These are phyloP conservation scores for Bimuria novae-zelandiae DNA, from an alignment of 2,329 filamentous ascomycete species.

Conservation along the genomic window DNA sequence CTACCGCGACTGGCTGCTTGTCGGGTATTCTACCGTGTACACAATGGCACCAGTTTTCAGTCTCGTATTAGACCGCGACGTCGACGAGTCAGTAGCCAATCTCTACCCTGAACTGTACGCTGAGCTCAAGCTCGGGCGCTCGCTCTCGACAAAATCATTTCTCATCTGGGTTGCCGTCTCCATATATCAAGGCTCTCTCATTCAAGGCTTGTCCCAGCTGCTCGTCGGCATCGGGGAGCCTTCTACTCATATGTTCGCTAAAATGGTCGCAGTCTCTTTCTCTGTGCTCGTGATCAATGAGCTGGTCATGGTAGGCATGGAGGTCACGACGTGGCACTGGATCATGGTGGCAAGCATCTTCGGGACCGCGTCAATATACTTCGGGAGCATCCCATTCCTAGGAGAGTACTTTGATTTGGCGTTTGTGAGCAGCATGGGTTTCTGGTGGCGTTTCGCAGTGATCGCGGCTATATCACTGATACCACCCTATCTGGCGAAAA, in stretches of 20 bases:
- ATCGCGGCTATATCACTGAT: slow-evolving; percentile 81
- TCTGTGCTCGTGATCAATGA: slow-evolving; percentile 93
- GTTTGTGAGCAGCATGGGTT: slow-evolving; percentile 78
- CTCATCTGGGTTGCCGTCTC: slow-evolving; percentile 96
- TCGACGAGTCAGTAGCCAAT: slow-evolving; percentile 90
- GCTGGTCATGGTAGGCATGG: slow-evolving; percentile 93
- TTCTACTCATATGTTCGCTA: slow-evolving; percentile 36
- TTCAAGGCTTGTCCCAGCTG: slow-evolving; percentile 91
- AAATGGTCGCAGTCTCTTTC: slow-evolving; percentile 89
- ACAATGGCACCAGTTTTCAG: slow-evolving; percentile 93
- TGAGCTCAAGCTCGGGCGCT: slow-evolving; percentile 87
- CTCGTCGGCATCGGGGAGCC: slow-evolving; percentile 71
- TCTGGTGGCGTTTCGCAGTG: slow-evolving; percentile 84
- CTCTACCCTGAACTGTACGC: slow-evolving; percentile 98
- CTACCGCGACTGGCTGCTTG: slow-evolving; percentile 93
- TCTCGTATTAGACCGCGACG: slow-evolving; percentile 90
- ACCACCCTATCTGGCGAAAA: slow-evolving; percentile 84
- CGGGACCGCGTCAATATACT: slow-evolving; percentile 80
- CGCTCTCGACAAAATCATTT: slow-evolving; percentile 89
- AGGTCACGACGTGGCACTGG: slow-evolving; percentile 96
- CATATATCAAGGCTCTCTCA: slow-evolving; percentile 92
- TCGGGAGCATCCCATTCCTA: slow-evolving; percentile 83
- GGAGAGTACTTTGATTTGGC: slow-evolving; percentile 85
- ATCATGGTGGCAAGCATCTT: slow-evolving; percentile 85
- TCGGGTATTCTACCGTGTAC: slow-evolving; percentile 95